Conservation (phyloP, 495 filamentous ascomycete genomes). For the Geopyxis carbonaria region DNA sequence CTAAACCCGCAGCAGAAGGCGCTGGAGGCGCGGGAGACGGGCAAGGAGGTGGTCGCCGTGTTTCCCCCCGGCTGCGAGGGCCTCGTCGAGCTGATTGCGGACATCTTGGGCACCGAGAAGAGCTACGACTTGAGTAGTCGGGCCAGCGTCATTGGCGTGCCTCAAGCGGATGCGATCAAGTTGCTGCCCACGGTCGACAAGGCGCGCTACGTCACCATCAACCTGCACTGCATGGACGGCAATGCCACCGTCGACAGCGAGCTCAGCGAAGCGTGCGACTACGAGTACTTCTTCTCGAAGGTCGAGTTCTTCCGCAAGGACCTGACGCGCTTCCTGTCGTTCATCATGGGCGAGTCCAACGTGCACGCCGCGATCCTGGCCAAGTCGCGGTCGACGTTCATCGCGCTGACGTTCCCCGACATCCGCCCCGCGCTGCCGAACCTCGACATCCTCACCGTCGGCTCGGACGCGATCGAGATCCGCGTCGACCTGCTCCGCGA, state of each 20-base stretch:
- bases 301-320: constrained; percentile 56
- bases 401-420: constrained; percentile 74
- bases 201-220: constrained; percentile 52
- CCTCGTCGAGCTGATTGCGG: constrained; percentile 49
- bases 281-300: constrained; percentile 66
- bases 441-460: constrained; percentile 68
- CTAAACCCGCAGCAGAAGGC: not conserved
- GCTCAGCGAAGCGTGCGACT: constrained; percentile 53
- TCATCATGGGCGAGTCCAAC: constrained; percentile 56
- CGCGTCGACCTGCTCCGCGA: constrained; percentile 68
- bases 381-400: constrained; percentile 61
- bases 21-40: not conserved
- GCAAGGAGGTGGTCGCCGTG: constrained; percentile 34
- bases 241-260: constrained; percentile 25
- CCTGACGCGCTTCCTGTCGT: constrained; percentile 55
- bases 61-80: constrained; percentile 44
- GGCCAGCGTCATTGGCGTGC: constrained; percentile 40
- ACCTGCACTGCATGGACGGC: constrained; percentile 30
- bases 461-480: constrained; percentile 67
- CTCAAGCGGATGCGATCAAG: constrained; percentile 34
- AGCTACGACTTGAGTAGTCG: constrained; percentile 37
- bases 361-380: constrained; percentile 57
- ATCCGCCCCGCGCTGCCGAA: constrained; percentile 69
- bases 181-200: constrained; percentile 45
- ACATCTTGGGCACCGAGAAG: constrained; percentile 48